Evolutionary conservation across 495 filamentous ascomycete genomes (phyloP), one percentile per base, ranked within the genome.

Genomic region (Letharia lupina): DNA sequence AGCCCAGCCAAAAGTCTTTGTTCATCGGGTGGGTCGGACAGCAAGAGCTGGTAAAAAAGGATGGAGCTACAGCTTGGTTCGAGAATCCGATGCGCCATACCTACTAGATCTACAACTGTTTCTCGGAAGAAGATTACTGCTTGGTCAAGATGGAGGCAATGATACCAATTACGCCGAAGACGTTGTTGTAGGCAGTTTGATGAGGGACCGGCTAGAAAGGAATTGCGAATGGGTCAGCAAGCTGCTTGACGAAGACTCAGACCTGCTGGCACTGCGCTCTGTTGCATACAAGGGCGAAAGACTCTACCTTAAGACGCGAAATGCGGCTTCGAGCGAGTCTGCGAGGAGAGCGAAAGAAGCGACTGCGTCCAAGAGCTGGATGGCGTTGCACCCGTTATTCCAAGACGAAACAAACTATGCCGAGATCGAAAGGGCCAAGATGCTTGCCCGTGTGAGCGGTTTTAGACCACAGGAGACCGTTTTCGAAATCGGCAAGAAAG

Each of bases 61-160:
- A 63, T 98, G 95, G 94, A 89, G 89, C 77, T 99, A 94, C 79
- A 95, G 87, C 79, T 81, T 99, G 41, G 87, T 96, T 16, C 83
- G 88, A 60, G 88, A 91, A 58, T 82, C 88, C 8, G 94, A 98
- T 75, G 85, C 88, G 3, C 90, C 94, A 1, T 98, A 97, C 72
- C 81, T 98, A 2, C 77, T 98, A 3, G 94, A 98, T 72, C 76
- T 98, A n/a, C 94, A 98, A 73, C 83, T 98, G 0, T 98, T 98
- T 74, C 83, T 98, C 1, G 89, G 90, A 13, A 87, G 86, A 71
- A 88, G 84, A 71, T 77, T 98, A 31, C 81, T 95, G 1, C 73
- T 92, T 41, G 91, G 91, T 2, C 77, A 76, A 44, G 77, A 79
- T 16, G 75, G 72, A 18, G 82, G 77, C 28, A 78, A 83, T 2